These are phyloP conservation scores for Cudoniella acicularis DNA, from an alignment of 495 filamentous ascomycete genomes.

Conservation along the genomic window DNA sequence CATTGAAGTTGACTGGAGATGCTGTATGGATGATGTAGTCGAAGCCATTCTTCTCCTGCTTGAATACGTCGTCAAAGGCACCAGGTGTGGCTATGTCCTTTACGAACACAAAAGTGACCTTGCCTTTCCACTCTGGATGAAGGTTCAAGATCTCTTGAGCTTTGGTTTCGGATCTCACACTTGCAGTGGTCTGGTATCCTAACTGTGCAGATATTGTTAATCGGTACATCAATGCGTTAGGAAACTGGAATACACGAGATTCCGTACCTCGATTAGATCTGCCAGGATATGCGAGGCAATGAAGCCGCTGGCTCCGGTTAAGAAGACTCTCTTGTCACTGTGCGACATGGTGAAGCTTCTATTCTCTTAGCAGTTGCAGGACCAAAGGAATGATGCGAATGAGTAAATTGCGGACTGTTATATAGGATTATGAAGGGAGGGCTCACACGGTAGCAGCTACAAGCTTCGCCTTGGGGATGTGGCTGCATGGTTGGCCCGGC, in stretches of 20 bases:
- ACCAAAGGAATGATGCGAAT: too few species aligned
- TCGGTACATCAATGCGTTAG: not conserved
- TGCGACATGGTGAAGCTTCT: too few species aligned
- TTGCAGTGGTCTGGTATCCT: conserved; percentile 1
- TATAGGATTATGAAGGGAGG: too few species aligned
- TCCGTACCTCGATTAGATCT: conserved; percentile 24
- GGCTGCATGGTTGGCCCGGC: too few species aligned
- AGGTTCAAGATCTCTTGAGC: conserved; percentile 28
- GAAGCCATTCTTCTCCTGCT: conserved; percentile 7
- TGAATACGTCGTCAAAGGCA: conserved; percentile 24
- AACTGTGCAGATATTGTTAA: not conserved
- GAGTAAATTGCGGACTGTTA: too few species aligned
- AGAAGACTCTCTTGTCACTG: too few species aligned
- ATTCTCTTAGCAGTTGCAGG: too few species aligned
- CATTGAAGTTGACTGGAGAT: conserved; percentile 13
- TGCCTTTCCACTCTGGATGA: conserved; percentile 28
- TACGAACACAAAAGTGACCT: conserved; percentile 20
- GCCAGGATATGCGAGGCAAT: conserved; percentile 20
- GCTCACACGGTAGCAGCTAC: too few species aligned
- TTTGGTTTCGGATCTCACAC: conserved; percentile 24
- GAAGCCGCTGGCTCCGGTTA: conserved; percentile 6
- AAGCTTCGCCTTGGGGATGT: too few species aligned
- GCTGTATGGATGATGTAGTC: conserved; percentile 30
- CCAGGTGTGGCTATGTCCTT: conserved; percentile 14
- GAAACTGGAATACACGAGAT: conserved; percentile 22